Evolutionary conservation across 2,329 filamentous ascomycete genomes (phyloP).

Genomic region (Colletotrichum aenigma): DNA sequence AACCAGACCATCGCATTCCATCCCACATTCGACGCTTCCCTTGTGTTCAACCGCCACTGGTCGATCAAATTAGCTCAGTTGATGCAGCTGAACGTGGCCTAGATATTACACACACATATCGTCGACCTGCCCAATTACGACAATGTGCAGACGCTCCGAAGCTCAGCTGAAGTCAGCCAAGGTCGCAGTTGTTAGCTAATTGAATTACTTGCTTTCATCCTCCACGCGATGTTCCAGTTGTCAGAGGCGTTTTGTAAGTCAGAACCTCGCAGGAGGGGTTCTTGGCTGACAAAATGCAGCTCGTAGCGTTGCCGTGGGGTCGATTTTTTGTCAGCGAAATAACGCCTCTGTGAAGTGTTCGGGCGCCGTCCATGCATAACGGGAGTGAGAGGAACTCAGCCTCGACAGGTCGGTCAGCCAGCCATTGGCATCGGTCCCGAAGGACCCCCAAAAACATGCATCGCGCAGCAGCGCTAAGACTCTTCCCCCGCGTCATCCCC

Average conservation of each 20-base stretch:
- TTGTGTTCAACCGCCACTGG: background rate
- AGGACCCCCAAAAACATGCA: background rate
- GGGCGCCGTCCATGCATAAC: background rate
- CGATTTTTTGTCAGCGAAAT: background rate
- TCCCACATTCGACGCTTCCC: background rate
- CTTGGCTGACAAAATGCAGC: background rate
- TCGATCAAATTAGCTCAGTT: background rate
- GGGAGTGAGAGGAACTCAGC: background rate
- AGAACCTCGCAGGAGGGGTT: background rate
- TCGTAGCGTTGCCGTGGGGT: background rate
- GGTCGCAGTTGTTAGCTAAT: background rate
- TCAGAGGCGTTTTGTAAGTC: background rate
- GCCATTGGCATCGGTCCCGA: conserved; percentile 11
- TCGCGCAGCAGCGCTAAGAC: conserved; percentile 10
- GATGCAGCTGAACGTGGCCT: background rate
- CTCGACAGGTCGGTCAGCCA: background rate
- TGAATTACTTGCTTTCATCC: background rate
- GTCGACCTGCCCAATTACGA: background rate
- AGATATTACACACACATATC: background rate
- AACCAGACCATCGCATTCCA: background rate
- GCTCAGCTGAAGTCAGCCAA: background rate
- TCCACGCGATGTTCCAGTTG: background rate
- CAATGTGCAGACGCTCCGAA: background rate
- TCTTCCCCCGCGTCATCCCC: background rate
- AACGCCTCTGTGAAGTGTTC: background rate